Evolutionary conservation across 768 basidiomycete species (phyloP).

Genomic region (Floccularia luteovirens): DNA sequence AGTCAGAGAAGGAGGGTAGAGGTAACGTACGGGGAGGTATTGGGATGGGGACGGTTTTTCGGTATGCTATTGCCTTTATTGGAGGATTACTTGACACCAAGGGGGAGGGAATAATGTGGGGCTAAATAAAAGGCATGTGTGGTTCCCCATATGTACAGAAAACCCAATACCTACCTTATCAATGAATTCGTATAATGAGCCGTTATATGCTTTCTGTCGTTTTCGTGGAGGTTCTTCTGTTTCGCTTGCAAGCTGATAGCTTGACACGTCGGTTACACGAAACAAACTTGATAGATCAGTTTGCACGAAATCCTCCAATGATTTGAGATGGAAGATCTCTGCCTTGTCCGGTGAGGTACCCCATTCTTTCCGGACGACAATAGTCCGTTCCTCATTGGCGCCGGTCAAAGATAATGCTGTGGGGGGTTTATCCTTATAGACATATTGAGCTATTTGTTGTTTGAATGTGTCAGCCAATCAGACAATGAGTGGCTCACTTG

Average conservation of each 20-base stretch:
- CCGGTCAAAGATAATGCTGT: too few relatives aligned
- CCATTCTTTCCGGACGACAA: too few relatives aligned
- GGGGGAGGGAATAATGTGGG: constrained; percentile 25
- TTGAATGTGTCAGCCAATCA: too few relatives aligned
- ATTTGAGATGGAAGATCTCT: constrained; percentile 26
- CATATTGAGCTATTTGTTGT: too few relatives aligned
- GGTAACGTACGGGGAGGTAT: constrained; percentile 24
- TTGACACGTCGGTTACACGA: background rate
- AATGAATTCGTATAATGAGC: constrained; percentile 27
- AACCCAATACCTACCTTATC: constrained; percentile 32
- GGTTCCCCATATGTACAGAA: constrained; percentile 12
- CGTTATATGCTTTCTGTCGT: constrained; percentile 23
- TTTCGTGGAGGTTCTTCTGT: constrained; percentile 15
- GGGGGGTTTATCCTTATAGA: too few relatives aligned
- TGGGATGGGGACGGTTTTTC: constrained; percentile 24
- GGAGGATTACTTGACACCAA: constrained; percentile 11
- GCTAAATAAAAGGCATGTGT: constrained; percentile 18
- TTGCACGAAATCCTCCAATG: constrained; percentile 36
- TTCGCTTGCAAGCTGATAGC: background rate
- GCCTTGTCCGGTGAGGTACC: constrained; percentile 19
- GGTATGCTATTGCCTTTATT: constrained; percentile 20
- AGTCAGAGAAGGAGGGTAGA: constrained; percentile 18
- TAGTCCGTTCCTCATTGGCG: too few relatives aligned
- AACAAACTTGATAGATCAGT: constrained; percentile 18
- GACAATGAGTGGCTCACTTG: too few relatives aligned